These are phyloP conservation scores for Aphanomyces euteiches DNA, from an alignment of 352 stramenopile genomes.

Conservation along the genomic window DNA sequence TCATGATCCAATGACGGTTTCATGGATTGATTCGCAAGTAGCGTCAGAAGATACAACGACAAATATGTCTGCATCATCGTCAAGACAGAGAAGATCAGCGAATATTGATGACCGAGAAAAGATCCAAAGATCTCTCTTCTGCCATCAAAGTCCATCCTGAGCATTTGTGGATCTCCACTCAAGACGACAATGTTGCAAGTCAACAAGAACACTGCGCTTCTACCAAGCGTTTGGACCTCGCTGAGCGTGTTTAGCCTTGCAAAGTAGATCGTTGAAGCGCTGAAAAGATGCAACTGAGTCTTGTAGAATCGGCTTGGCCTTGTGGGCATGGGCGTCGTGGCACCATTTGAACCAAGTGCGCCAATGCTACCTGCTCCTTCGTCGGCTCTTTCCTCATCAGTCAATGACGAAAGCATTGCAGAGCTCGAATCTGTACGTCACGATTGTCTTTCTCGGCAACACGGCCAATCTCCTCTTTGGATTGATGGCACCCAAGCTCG, in stretches of 20 bases:
- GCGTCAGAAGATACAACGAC: no score
- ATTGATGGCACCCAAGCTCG: constrained; percentile 11
- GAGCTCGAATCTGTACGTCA: constrained; percentile 3
- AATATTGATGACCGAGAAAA: no score
- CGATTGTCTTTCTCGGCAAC: constrained; percentile 23
- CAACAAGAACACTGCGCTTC: background rate
- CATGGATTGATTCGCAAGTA: no score
- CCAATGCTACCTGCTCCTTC: background rate
- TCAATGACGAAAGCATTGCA: background rate
- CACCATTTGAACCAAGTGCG: constrained; percentile 5
- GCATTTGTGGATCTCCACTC: no score
- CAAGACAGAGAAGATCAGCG: no score
- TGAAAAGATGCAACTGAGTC: background rate
- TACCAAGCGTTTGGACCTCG: no score
- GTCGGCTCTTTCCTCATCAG: constrained; percentile 8
- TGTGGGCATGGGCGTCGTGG: background rate
- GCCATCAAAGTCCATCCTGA: no score
- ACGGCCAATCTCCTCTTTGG: constrained; percentile 20
- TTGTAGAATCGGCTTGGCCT: constrained; percentile 6
- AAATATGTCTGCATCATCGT: no score
- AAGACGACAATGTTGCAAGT: background rate
- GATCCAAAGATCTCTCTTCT: no score
- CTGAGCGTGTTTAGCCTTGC: no score
- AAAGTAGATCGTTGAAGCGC: background rate
- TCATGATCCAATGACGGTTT: no score